phyloP scores from a whole-genome alignment of 805 yeast species.

The Crinitomyces ghanaensis region DNA sequence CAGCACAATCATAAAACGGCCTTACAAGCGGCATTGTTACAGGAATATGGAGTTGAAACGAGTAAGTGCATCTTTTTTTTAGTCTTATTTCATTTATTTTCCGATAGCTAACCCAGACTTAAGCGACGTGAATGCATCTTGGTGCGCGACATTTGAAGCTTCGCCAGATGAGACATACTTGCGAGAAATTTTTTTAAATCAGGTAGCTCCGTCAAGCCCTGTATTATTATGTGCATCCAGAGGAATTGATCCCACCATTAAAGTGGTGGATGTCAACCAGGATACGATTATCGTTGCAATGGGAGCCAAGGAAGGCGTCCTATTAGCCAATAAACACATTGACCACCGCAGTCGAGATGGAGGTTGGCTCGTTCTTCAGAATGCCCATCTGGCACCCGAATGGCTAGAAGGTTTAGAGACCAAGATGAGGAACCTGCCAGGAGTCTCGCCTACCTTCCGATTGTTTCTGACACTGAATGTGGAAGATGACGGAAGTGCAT shows the following conservation, averaged over 20 bases:
- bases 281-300: slow-evolving; percentile 39
- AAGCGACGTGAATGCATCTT: slow-evolving; percentile 4
- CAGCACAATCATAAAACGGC: too few species aligned
- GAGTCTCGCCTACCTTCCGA: slow-evolving; percentile 33
- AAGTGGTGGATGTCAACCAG: slow-evolving; percentile 29
- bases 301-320: slow-evolving; percentile 62
- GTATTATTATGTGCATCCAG: slow-evolving; percentile 46
- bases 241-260: slow-evolving; percentile 56
- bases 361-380: slow-evolving; percentile 68
- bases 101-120: slow-evolving; percentile 6
- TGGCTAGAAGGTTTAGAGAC: slow-evolving; percentile 52
- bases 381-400: slow-evolving; percentile 56
- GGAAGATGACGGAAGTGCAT: too few species aligned
- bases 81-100: slow-evolving; percentile 28
- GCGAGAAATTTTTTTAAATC: slow-evolving; percentile 15
- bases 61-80: slow-evolving; percentile 34
- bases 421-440: slow-evolving; percentile 26
- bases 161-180: slow-evolving; percentile 6
- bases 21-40: too few species aligned
- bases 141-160: slow-evolving; percentile 7
- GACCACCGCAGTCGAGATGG: slow-evolving; percentile 36
- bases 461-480: slow-evolving; percentile 56
- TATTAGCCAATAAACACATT: slow-evolving; percentile 45
- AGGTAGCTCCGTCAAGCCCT: slow-evolving; percentile 22
- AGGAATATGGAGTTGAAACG: slow-evolving; percentile 23